Percentiles rank a stretch among this genome's conserved stretches.
Conservation (phyloP, 2,329 filamentous ascomycete species). For the Fusarium hostae region DNA sequence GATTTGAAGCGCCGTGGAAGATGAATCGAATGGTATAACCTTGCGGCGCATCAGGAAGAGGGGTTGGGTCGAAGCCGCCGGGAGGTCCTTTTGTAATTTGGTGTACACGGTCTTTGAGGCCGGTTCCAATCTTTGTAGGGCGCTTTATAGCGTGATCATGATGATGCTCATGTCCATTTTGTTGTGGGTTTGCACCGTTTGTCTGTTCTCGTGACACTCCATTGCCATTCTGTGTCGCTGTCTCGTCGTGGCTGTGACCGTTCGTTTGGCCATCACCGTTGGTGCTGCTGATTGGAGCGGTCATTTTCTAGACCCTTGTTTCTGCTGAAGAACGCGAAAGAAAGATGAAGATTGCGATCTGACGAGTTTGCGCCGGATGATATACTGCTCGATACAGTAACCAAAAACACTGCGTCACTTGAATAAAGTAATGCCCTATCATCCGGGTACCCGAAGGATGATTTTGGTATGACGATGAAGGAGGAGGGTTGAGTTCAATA, state of each 20-base stretch:
- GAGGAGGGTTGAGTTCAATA: slow-evolving; percentile 15
- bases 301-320: slow-evolving; percentile 28
- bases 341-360: slow-evolving; percentile 5
- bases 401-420: slow-evolving; percentile 10
- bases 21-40: slow-evolving; percentile 89
- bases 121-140: slow-evolving; percentile 22
- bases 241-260: slow-evolving; percentile 11
- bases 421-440: background rate
- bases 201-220: slow-evolving; percentile 11
- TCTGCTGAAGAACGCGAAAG: slow-evolving; percentile 1
- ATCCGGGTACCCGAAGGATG: slow-evolving; percentile 1
- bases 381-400: background rate
- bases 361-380: slow-evolving; percentile 17
- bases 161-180: slow-evolving; percentile 10
- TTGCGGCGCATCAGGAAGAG: slow-evolving; percentile 76
- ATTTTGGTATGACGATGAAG: slow-evolving; percentile 1
- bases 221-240: slow-evolving; percentile 5
- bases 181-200: background rate
- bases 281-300: slow-evolving; percentile 20
- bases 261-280: slow-evolving; percentile 22
- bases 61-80: slow-evolving; percentile 83
- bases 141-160: slow-evolving; percentile 22
- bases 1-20: slow-evolving; percentile 82
- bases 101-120: slow-evolving; percentile 43
- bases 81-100: slow-evolving; percentile 60